Base-by-base conservation (phyloP, 2,329 filamentous ascomycete species). In the Decorospora gaudefroyi region DNA sequence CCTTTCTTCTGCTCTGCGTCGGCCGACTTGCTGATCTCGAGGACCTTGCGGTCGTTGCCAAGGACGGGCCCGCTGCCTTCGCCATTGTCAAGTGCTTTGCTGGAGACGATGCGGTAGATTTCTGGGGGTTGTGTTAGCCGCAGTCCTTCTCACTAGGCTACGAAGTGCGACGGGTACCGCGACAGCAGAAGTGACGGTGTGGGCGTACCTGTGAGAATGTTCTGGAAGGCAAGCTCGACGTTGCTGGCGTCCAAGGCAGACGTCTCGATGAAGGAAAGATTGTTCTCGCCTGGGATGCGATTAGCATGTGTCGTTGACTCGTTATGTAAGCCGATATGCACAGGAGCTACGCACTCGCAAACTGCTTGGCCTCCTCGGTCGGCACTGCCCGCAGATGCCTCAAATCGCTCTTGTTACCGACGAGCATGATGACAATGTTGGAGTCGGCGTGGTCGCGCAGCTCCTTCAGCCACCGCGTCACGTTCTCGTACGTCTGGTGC, bases 331-430 rank as follows among this genome's bases (percentile, higher is more conserved):
- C 11, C 19, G 6, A 28, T 13, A 25, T 25, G 25, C 18, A 19
- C 76, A 33, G 6, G 18, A 39, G 10, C 13, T 47, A 76, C 81
- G 62, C 71, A 95, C 92, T 96, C 44, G 93, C 93, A 83, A 99
- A 99, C 54, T 89, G 82, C 78, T 97, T 99, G 63, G 92, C 93
- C 75, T 97, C 92, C 71, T 99, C 93, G 49, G 93, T 99, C 37
- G 93, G 90, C 59, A 99, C 93, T 58, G 93, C 93, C 72, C 93
- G 84, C 69, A 99, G 81, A 77, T 99, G 93, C 75, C 91, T 88
- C 86, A 97, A 87, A 95, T 99, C 93, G 75, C 91, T 97, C 87
- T 99, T 99, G 85, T 99, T 99, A 74, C 93, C 93, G 43, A 97
- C 93, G 67, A 99, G 80, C 93, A 99, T 99, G 72, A 99, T 99